phyloP scores from a whole-genome alignment of 768 basidiomycete genomes.

The Paxillus ammoniavirescens region DNA sequence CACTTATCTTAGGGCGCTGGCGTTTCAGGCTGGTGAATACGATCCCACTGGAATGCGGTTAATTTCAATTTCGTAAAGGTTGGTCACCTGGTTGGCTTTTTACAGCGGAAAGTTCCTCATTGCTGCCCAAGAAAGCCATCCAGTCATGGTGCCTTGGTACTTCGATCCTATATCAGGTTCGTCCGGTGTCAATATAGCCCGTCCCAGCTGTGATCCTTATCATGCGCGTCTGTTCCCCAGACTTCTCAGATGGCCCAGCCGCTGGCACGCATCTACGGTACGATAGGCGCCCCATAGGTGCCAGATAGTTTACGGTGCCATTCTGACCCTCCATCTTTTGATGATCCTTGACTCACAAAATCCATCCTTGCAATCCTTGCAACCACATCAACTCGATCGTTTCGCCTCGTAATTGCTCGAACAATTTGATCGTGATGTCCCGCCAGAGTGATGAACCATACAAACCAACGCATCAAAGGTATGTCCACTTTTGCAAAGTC shows the following conservation, averaged over 20 bases:
- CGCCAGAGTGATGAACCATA: not conserved
- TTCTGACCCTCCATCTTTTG: not conserved
- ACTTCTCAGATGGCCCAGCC: not conserved
- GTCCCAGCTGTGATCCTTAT: conserved; percentile 10
- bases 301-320: not conserved
- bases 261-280: too few relatives aligned
- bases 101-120: not conserved
- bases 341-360: conserved; percentile 18
- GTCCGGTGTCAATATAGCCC: not conserved
- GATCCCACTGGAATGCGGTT: too few relatives aligned
- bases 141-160: not conserved
- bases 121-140: not conserved
- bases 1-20: too few relatives aligned
- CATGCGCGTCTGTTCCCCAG: conserved; percentile 9
- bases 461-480: not conserved
- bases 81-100: not conserved
- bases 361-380: not conserved
- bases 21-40: too few relatives aligned
- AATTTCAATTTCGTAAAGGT: too few relatives aligned
- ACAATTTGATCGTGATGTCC: not conserved
- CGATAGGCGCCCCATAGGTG: too few relatives aligned
- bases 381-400: not conserved
- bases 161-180: not conserved
- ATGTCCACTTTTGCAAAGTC: too few relatives aligned
- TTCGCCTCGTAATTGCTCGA: too few relatives aligned